Evolutionary conservation across 2,329 filamentous ascomycete genomes (phyloP), one percentile per base, ranked within the genome.

Genomic region (Coccinonectria pachysandricola): DNA sequence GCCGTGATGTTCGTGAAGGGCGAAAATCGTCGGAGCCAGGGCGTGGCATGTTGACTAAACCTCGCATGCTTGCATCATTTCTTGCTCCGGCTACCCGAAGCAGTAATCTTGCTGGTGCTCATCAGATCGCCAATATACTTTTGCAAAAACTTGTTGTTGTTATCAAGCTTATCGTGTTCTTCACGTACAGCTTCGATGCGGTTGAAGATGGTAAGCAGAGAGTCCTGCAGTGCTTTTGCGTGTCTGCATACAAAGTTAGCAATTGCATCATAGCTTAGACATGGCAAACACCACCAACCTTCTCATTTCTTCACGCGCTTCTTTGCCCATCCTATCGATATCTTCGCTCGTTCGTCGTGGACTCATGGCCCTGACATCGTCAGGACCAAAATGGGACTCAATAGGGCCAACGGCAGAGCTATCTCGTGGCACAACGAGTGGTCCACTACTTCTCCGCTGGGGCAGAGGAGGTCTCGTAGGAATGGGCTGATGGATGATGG

Each of bases 101-200:
- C 66, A 1, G 75, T 80, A 42, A 81, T 79, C 49, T 80, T 80
- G 52, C 72, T 77, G n/a, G 76, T 80, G 42, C 84, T 83, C 73
- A 94, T 96, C 29, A 96, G 68, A 49, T 94, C 88, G 39, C 88
- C 88, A 46, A 96, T 96, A 53, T 96, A 96, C 55, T 94, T 94
- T 56, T 96, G 88, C 24, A 98, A 61, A 50, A 96, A 95, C 48
- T 86, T 88, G 67, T 98, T 98, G 55, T 95, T 87, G 54, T 72
- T 91, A 56, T 96, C 87, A 28, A 98, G 75, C 58, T 94, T 95
- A 60, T 95, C 85, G 51, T 98, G 87, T 51, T 96, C 88, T 43
- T 82, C 79, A 55, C 86, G 84, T 38, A 96, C 87, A 15, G 84
- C 83, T 50, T 98, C 91, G 52, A 96, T 92, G 26, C 86, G 81